These are phyloP conservation scores for Mikania micrantha DNA, from an alignment of 129 eudicot genomes.

Conservation along the genomic window DNA sequence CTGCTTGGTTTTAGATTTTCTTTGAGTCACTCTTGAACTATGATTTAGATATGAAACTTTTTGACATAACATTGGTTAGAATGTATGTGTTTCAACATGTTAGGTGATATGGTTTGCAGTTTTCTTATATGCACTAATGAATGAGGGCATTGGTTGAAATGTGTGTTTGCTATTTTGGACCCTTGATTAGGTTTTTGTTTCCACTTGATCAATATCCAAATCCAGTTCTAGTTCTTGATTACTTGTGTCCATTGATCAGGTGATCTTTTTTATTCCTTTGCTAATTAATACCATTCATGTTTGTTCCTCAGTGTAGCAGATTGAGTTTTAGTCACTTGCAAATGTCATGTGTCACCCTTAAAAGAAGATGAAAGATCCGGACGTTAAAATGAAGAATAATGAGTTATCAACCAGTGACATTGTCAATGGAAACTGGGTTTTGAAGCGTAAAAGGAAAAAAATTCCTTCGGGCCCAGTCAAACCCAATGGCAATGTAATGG, in stretches of 20 bases:
- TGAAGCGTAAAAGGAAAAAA: conserved; percentile 75
- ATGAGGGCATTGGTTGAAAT: not conserved
- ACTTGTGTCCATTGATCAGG: not conserved
- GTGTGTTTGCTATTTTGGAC: not conserved
- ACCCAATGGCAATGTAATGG: conserved; percentile 31
- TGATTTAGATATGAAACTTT: not conserved
- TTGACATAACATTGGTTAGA: not conserved
- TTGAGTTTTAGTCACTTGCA: conserved; percentile 9
- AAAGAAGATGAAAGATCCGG: conserved; percentile 17
- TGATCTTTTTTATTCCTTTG: not conserved
- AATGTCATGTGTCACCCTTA: not conserved
- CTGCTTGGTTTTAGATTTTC: not conserved
- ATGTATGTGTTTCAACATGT: not conserved
- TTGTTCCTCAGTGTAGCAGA: conserved; percentile 1
- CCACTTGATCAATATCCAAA: not conserved
- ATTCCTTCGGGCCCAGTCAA: conserved; percentile 44
- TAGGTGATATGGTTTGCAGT: not conserved
- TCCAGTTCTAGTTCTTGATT: not conserved
- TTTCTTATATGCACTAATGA: not conserved
- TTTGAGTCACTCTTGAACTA: not conserved
- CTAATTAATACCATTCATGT: not conserved
- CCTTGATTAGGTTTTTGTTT: not conserved
- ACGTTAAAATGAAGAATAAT: conserved; percentile 51
- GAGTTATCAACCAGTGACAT: conserved; percentile 37
- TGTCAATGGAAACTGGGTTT: conserved; percentile 66